These are phyloP conservation scores for Eucalyptus decipiens DNA, from an alignment of 345 rosid genomes.

Conservation along the genomic window DNA sequence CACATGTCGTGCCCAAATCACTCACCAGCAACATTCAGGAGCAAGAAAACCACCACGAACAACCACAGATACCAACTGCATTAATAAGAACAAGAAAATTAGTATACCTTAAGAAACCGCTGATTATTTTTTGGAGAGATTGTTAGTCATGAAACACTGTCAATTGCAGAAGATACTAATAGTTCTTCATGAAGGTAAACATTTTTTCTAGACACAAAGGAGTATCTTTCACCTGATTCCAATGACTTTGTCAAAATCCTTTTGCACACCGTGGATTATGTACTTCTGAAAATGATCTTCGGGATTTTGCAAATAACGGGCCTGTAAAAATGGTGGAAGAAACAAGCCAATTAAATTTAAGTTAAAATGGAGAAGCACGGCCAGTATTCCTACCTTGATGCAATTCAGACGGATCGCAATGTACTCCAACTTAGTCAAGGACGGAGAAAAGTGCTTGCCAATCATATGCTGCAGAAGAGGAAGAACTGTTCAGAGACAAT, in stretches of 20 bases:
- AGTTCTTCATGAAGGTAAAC: neutral
- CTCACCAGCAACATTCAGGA: slow-evolving; percentile 60
- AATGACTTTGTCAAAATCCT: slow-evolving; percentile 85
- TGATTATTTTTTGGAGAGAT: neutral
- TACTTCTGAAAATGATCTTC: slow-evolving; percentile 61
- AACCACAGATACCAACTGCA: slow-evolving; percentile 93
- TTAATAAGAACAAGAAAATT: neutral
- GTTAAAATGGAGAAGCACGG: neutral
- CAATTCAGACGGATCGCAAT: slow-evolving; percentile 62
- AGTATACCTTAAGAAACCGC: neutral
- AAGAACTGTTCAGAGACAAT: neutral
- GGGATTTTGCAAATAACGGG: too few relatives aligned
- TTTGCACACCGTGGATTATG: slow-evolving; percentile 72
- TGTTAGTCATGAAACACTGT: neutral
- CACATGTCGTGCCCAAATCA: neutral
- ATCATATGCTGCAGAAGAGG: slow-evolving; percentile 46
- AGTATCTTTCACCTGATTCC: slow-evolving; percentile 58
- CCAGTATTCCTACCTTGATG: slow-evolving; percentile 37
- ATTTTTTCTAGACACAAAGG: neutral
- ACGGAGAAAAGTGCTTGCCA: slow-evolving; percentile 70
- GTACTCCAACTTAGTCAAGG: slow-evolving; percentile 71
- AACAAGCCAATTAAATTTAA: neutral
- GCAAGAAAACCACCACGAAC: slow-evolving; percentile 65
- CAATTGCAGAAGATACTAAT: neutral
- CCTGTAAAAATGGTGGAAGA: slow-evolving; percentile 15